Evolutionary conservation across 805 yeast genomes (phyloP).

Genomic region (Suhomyces faveliae): DNA sequence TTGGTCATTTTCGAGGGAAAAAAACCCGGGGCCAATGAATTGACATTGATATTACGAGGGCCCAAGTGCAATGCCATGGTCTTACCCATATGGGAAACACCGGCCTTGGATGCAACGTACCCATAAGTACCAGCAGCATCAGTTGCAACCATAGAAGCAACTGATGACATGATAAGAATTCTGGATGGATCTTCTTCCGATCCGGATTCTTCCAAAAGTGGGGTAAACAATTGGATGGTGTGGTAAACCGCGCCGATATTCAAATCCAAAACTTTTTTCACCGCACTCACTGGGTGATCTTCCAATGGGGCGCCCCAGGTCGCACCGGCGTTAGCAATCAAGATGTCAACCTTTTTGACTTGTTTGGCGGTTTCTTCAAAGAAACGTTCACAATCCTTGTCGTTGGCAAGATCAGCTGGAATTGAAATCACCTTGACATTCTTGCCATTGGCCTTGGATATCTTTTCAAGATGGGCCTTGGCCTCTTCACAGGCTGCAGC

Average conservation of each 20-base stretch:
- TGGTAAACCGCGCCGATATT: conserved; percentile 69
- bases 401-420: conserved; percentile 56
- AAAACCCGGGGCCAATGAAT: conserved; percentile 73
- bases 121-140: conserved; percentile 63
- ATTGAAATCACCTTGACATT: conserved; percentile 38
- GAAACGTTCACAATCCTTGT: conserved; percentile 48
- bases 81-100: conserved; percentile 66
- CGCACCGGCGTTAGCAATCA: conserved; percentile 79
- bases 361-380: conserved; percentile 36
- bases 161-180: conserved; percentile 63
- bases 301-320: conserved; percentile 70
- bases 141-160: conserved; percentile 50
- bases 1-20: conserved; percentile 74
- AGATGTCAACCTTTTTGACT: conserved; percentile 53
- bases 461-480: conserved; percentile 36
- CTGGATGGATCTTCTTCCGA: conserved; percentile 58
- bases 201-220: conserved; percentile 54
- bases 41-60: conserved; percentile 64
- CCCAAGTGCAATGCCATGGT: conserved; percentile 65
- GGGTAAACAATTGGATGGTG: conserved; percentile 61
- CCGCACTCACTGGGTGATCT: conserved; percentile 57
- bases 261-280: conserved; percentile 60
- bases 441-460: conserved; percentile 36
- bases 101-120: conserved; percentile 72
- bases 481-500: conserved; percentile 61